phyloP scores from a whole-genome alignment of 352 stramenopile species.

The Pythium scleroteichum region DNA sequence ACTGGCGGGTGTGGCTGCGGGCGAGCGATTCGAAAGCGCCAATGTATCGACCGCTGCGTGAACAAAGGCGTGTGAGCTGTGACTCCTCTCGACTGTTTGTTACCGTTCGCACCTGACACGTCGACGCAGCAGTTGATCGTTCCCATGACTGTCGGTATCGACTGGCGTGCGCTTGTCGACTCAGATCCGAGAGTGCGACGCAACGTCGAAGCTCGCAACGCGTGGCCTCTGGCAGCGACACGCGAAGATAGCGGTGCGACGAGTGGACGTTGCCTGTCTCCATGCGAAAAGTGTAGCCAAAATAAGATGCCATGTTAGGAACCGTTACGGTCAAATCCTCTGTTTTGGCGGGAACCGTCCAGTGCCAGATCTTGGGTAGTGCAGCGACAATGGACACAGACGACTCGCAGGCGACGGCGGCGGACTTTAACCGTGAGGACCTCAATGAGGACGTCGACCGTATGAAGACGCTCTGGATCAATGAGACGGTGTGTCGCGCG shows the following conservation, averaged over 20 bases:
- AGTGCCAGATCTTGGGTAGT: neutral
- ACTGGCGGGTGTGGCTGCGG: neutral
- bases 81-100: too few species aligned
- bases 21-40: neutral
- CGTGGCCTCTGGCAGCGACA: too few species aligned
- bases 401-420: slow-evolving; percentile 29
- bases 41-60: neutral
- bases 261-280: neutral
- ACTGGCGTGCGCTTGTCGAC: too few species aligned
- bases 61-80: neutral
- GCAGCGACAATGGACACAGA: slow-evolving; percentile 19
- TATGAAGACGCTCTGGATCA: slow-evolving; percentile 77
- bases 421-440: slow-evolving; percentile 61
- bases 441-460: slow-evolving; percentile 81
- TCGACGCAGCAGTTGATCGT: slow-evolving; percentile 28
- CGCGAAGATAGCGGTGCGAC: too few species aligned
- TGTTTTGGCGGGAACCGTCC: slow-evolving; percentile 10
- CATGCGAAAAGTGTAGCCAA: neutral
- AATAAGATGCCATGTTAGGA: neutral
- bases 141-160: slow-evolving; percentile 9
- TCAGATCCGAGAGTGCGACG: too few species aligned
- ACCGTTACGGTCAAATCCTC: too few species aligned
- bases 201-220: too few species aligned
- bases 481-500: slow-evolving; percentile 60
- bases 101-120: neutral